Evolutionary conservation across 2,329 filamentous ascomycete genomes (phyloP), one percentile per base, ranked within the genome.

Genomic region (Pestalotiopsis sp.): DNA sequence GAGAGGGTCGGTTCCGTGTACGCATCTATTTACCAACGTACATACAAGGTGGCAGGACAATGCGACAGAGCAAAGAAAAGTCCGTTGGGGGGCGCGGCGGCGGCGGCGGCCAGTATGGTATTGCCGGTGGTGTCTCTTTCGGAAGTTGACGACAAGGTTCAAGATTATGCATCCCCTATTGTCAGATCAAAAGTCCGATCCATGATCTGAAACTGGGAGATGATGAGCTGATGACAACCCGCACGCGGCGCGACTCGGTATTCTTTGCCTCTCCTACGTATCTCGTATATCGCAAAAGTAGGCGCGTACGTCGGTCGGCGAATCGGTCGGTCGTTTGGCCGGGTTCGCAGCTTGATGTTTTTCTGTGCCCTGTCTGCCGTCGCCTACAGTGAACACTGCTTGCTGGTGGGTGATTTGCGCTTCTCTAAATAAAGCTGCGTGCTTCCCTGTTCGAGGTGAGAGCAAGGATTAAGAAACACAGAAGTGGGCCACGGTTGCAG

Each of bases 181-280:
- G 35, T 61, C 58, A 39, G 38, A 61, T 61, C 58, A 61, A 61
- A n/a, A 61, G 30, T 20, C n/a, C 13, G 26, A 39, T 39, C 58
- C 58, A 61, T 61, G 58, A 61, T 61, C 24, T 20, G 26, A 39
- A 39, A 39, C 24, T 52, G 44, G 22, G 17, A 58, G 22, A 30
- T 35, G 20, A 61, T 61, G 58, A 61, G 58, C 58, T 61, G 58
- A 39, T 39, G 30, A 61, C 58, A 61, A 38, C 30, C 58, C 58
- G 35, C 58, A 30, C 30, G 44, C 26, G 58, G 58, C 58, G 10
- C 24, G 58, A 61, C 10, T 30, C 24, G 30, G 30, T 61, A 35
- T 61, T 38, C 14, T 35, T 61, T 61, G 2, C 30, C 30, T 35
- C 30, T 9, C 30, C 30, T 9, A 35, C 7, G 30, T 9, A 35